Evolutionary conservation across 2,329 filamentous ascomycete genomes (phyloP).

Genomic region (Karstenula rhodostoma): DNA sequence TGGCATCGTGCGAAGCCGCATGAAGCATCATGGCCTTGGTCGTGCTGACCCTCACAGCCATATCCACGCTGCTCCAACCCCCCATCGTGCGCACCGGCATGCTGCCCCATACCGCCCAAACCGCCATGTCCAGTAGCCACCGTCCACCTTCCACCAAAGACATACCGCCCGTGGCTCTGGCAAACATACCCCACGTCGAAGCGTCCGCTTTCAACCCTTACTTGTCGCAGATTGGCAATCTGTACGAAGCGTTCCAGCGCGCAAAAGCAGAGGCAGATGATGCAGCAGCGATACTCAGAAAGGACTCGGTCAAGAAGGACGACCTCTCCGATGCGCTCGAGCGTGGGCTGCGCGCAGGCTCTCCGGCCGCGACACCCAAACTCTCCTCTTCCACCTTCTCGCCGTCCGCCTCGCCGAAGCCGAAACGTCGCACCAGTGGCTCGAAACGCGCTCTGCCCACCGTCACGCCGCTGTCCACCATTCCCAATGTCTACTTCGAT

Average conservation of each 20-base stretch:
- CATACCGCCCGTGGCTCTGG: slow-evolving; percentile 90
- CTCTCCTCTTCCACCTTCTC: slow-evolving; percentile 48
- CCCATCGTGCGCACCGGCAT: slow-evolving; percentile 90
- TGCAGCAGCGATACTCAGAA: slow-evolving; percentile 56
- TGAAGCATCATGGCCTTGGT: not conserved
- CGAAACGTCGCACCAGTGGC: slow-evolving; percentile 60
- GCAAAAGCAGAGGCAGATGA: slow-evolving; percentile 78
- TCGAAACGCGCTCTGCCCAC: slow-evolving; percentile 71
- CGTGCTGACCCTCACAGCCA: slow-evolving; percentile 63
- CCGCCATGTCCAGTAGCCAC: slow-evolving; percentile 70
- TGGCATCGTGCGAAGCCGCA: not conserved
- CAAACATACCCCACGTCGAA: slow-evolving; percentile 85
- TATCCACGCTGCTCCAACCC: slow-evolving; percentile 90
- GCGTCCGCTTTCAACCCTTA: slow-evolving; percentile 83
- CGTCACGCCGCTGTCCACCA: slow-evolving; percentile 86
- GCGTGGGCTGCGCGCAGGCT: slow-evolving; percentile 46
- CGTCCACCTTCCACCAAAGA: slow-evolving; percentile 86
- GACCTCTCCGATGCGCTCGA: slow-evolving; percentile 60
- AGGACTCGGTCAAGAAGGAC: slow-evolving; percentile 57
- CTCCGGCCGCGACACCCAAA: slow-evolving; percentile 50
- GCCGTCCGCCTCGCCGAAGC: slow-evolving; percentile 58
- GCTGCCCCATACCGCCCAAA: slow-evolving; percentile 77
- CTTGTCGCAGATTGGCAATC: slow-evolving; percentile 79
- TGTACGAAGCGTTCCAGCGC: slow-evolving; percentile 89
- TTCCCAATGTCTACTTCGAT: slow-evolving; percentile 93